phyloP scores from a whole-genome alignment of 768 basidiomycete species.

The Rossbeevera mucosa region DNA sequence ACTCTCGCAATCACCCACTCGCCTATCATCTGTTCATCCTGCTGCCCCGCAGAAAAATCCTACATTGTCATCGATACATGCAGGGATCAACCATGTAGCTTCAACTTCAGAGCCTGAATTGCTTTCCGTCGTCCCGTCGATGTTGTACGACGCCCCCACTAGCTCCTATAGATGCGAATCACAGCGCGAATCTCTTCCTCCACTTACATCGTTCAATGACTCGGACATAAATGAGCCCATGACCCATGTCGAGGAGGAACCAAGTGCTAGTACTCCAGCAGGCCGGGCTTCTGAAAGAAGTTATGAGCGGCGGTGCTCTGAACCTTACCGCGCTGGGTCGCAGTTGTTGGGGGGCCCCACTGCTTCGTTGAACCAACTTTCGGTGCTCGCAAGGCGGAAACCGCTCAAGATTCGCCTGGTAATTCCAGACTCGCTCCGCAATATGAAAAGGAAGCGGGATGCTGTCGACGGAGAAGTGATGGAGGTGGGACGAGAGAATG shows the following conservation, averaged over 20 bases:
- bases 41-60: not conserved
- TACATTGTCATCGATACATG: not conserved
- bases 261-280: not conserved
- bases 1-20: constrained; percentile 2
- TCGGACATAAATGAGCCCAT: not conserved
- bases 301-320: not conserved
- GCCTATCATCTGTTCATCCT: not conserved
- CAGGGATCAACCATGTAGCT: not conserved
- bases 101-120: not conserved
- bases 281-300: not conserved
- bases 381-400: constrained; percentile 11
- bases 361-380: constrained; percentile 18
- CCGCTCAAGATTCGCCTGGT: constrained; percentile 9
- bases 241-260: not conserved
- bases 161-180: not conserved
- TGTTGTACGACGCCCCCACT: constrained; percentile 1
- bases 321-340: not conserved
- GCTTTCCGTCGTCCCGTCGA: constrained; percentile 10
- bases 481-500: not conserved
- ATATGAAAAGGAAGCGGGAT: constrained; percentile 16
- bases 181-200: constrained; percentile 5
- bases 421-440: constrained; percentile 4
- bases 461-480: not conserved
- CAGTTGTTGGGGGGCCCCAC: constrained; percentile 15
- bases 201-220: constrained; percentile 14